A percentile compares a stretch with the other conserved stretches of the same genome.
Conservation (phyloP, 306 rosid genomes). For the Malus asiatica region DNA sequence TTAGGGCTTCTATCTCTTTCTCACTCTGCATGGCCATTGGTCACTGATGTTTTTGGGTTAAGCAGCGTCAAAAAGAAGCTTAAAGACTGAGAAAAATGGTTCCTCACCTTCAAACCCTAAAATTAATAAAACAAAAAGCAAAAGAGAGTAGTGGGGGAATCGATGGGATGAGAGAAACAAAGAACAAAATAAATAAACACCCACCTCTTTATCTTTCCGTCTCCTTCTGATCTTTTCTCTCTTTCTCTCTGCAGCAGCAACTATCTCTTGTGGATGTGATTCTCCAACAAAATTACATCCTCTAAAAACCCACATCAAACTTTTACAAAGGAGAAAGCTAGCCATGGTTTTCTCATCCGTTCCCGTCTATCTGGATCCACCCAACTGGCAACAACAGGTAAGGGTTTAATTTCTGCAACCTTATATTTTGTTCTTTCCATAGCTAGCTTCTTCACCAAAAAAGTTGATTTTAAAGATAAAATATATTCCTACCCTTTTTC, state of each 20-base stretch:
- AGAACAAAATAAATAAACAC: slow-evolving; percentile 33
- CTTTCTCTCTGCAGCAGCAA: slow-evolving; percentile 4
- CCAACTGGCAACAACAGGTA: slow-evolving; percentile 81
- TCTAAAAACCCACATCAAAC: slow-evolving; percentile 42
- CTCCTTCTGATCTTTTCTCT: slow-evolving; percentile 32
- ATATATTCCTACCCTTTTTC: slow-evolving; percentile 33
- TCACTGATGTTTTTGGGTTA: slow-evolving; percentile 20
- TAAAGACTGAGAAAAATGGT: slow-evolving; percentile 36
- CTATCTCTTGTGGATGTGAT: slow-evolving; percentile 58
- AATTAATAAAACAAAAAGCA: slow-evolving; percentile 48
- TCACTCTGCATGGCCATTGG: slow-evolving; percentile 35
- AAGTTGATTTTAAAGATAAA: slow-evolving; percentile 32
- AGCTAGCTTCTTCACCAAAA: slow-evolving; percentile 47
- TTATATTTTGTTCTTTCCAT: background rate
- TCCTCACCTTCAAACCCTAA: slow-evolving; percentile 31
- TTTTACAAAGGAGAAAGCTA: slow-evolving; percentile 57
- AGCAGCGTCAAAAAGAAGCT: slow-evolving; percentile 25
- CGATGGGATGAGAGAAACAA: slow-evolving; percentile 1
- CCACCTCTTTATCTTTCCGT: slow-evolving; percentile 63
- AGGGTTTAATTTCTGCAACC: background rate
- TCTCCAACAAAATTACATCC: slow-evolving; percentile 48
- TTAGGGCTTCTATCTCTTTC: slow-evolving; percentile 24
- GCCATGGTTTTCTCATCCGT: slow-evolving; percentile 80
- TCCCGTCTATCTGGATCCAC: slow-evolving; percentile 79
- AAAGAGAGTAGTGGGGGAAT: background rate